These are phyloP conservation scores for Phytophthora nicotianae DNA, from an alignment of 352 stramenopile genomes.

Conservation along the genomic window DNA sequence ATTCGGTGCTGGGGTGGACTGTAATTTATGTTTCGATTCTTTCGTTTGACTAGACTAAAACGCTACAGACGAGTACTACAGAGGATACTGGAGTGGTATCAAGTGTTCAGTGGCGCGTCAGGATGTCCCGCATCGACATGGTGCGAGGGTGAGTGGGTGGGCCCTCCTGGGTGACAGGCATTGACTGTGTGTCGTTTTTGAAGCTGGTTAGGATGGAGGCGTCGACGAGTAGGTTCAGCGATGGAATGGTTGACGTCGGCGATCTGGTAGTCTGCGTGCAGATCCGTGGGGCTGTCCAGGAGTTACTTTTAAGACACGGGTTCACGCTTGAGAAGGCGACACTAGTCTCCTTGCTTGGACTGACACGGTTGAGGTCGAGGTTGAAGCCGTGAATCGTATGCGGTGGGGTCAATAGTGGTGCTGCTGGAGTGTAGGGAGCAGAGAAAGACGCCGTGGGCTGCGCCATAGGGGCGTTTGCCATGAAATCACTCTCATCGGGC, in stretches of 20 bases:
- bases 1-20: conserved; percentile 6
- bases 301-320: conserved; percentile 18
- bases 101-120: conserved; percentile 38
- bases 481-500: conserved; percentile 25
- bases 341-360: conserved; percentile 37
- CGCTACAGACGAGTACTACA: conserved; percentile 20
- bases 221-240: conserved; percentile 73
- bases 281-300: conserved; percentile 28
- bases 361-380: conserved; percentile 52
- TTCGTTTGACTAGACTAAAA: conserved; percentile 26
- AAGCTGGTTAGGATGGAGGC: conserved; percentile 73
- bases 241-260: conserved; percentile 43
- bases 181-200: conserved; percentile 45
- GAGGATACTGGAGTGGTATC: conserved; percentile 2
- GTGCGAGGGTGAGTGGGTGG: conserved; percentile 32
- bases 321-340: conserved; percentile 10
- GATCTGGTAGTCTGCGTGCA: conserved; percentile 5
- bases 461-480: conserved; percentile 9
- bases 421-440: conserved; percentile 14
- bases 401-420: conserved; percentile 52
- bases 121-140: conserved; percentile 83
- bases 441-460: conserved; percentile 14
- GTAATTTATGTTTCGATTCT: conserved; percentile 37
- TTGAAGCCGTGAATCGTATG: conserved; percentile 48
- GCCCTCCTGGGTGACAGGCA: conserved; percentile 13